These are phyloP conservation scores for Dissoconium aciculare DNA, from an alignment of 2,329 filamentous ascomycete genomes.

Conservation along the genomic window DNA sequence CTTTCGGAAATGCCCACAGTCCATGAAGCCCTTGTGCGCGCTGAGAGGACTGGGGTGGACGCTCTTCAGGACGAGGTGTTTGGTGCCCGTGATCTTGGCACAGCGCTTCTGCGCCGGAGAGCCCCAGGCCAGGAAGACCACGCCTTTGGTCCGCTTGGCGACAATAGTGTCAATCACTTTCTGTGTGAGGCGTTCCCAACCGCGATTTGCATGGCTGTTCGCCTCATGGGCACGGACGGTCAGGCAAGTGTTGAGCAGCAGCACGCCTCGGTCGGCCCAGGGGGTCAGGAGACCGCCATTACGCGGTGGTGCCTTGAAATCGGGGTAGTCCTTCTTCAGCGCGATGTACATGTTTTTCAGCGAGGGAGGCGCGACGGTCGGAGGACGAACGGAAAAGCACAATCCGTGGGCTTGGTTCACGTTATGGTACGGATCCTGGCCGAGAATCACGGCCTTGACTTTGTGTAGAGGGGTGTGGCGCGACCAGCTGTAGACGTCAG, in stretches of 20 bases:
- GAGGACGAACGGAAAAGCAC: conserved; percentile 85
- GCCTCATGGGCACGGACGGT: conserved; percentile 83
- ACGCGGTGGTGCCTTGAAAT: conserved; percentile 58
- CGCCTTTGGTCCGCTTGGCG: conserved; percentile 58
- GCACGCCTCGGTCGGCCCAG: conserved; percentile 85
- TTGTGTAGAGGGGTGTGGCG: conserved; percentile 76
- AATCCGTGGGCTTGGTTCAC: conserved; percentile 89
- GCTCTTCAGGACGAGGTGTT: conserved; percentile 69
- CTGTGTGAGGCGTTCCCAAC: conserved; percentile 90
- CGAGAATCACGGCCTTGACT: conserved; percentile 85
- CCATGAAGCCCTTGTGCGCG: conserved; percentile 57
- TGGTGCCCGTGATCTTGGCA: conserved; percentile 52
- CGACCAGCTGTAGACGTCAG: conserved; percentile 95
- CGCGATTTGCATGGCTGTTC: conserved; percentile 69
- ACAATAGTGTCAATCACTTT: conserved; percentile 78
- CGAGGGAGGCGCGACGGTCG: conserved; percentile 75
- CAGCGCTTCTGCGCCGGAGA: conserved; percentile 69
- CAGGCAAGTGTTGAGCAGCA: conserved; percentile 87
- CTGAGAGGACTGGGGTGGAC: conserved; percentile 92
- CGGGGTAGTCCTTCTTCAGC: conserved; percentile 74
- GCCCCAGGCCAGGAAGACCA: conserved; percentile 94
- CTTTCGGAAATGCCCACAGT: conserved; percentile 62
- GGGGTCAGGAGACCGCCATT: conserved; percentile 72
- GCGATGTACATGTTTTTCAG: conserved; percentile 87
- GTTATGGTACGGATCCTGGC: conserved; percentile 96